These are phyloP conservation scores for Aspergillus olivimuriae DNA, from an alignment of 495 filamentous ascomycete genomes.

Conservation along the genomic window DNA sequence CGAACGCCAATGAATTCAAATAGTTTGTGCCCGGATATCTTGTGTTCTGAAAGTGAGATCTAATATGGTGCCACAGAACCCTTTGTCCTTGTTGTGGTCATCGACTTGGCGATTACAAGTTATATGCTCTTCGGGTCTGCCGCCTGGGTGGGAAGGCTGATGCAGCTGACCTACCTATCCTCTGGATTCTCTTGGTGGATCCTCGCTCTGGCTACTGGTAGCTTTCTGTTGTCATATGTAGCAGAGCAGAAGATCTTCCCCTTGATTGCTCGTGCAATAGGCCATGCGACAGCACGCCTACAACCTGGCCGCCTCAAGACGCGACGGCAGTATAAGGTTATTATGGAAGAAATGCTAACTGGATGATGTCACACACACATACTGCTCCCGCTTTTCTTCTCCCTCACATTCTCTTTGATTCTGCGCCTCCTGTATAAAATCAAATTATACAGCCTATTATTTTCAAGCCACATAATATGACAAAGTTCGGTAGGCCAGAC, in stretches of 20 bases:
- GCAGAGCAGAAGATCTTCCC: constrained; percentile 68
- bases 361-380: not conserved
- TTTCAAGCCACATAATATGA: too few species aligned
- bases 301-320: constrained; percentile 59
- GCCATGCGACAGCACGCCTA: constrained; percentile 47
- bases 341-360: constrained; percentile 60
- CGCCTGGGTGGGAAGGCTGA: constrained; percentile 58
- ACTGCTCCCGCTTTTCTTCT: not conserved
- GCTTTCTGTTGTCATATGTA: constrained; percentile 59
- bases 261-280: constrained; percentile 60
- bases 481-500: too few species aligned
- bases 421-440: too few species aligned
- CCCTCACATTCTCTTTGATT: too few species aligned
- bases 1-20: constrained; percentile 75
- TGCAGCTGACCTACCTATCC: constrained; percentile 79
- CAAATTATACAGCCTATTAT: too few species aligned
- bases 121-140: constrained; percentile 77
- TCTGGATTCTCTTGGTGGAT: constrained; percentile 65
- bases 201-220: constrained; percentile 57
- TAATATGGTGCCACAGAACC: constrained; percentile 50
- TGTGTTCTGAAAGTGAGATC: too few species aligned
- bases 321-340: constrained; percentile 80
- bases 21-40: constrained; percentile 51
- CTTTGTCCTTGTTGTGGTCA: constrained; percentile 70
- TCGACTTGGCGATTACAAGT: constrained; percentile 55